phyloP scores from a whole-genome alignment of 768 basidiomycete species.

The Hydnum rufescens region DNA sequence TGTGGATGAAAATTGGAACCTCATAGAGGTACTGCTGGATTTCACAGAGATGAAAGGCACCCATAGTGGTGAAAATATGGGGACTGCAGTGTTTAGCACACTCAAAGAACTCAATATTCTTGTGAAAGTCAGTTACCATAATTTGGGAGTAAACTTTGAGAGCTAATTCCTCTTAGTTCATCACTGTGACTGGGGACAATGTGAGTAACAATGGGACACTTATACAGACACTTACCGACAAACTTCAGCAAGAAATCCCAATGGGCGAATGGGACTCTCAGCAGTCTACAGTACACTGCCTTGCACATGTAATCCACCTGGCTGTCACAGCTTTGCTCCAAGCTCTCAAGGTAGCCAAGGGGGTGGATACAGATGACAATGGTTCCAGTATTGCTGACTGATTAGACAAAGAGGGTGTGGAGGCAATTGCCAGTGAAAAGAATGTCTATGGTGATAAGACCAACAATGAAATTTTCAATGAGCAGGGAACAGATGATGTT shows the following conservation, averaged over 20 bases:
- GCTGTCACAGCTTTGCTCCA: slow-evolving; percentile 1
- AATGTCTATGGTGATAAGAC: not conserved
- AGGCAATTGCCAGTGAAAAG: not conserved
- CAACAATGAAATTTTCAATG: not conserved
- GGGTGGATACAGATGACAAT: not conserved
- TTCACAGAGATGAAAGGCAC: slow-evolving; percentile 1
- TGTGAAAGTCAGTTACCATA: not conserved
- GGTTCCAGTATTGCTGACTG: not conserved
- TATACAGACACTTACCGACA: not conserved
- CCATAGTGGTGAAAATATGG: slow-evolving; percentile 4
- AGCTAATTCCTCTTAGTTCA: not conserved
- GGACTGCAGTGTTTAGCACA: not conserved
- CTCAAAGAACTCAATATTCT: not conserved
- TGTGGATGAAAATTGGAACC: not conserved
- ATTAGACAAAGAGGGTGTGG: not conserved
- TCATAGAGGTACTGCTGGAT: not conserved
- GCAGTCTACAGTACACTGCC: not conserved
- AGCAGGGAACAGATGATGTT: not conserved
- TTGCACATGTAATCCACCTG: slow-evolving; percentile 3
- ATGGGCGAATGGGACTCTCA: not conserved
- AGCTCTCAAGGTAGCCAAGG: not conserved
- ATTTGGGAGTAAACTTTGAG: not conserved
- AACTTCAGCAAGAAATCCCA: not conserved
- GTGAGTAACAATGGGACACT: not conserved
- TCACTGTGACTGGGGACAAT: not conserved